Evolutionary conservation across 352 stramenopile species (phyloP).

Genomic region (Globisporangium uncinulatum): DNA sequence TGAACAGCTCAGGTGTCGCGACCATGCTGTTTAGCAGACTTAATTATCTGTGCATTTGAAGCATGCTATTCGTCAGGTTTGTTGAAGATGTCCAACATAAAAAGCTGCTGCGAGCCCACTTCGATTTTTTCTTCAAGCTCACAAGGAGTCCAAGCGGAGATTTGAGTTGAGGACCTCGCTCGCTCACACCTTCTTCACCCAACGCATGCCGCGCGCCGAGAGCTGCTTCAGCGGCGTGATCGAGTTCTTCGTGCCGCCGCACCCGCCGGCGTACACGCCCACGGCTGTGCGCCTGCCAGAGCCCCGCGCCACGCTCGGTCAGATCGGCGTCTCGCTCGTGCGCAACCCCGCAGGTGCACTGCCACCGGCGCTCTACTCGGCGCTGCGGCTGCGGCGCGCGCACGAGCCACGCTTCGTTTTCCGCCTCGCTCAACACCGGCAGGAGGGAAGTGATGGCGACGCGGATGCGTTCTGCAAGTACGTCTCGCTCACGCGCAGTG

Average conservation of each 20-base stretch:
- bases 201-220: conserved; percentile 8
- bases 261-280: conserved; percentile 16
- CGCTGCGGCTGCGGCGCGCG: background rate
- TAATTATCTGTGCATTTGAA: no score
- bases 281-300: conserved; percentile 14
- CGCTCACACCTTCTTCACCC: no score
- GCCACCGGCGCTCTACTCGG: background rate
- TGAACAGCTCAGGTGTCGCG: no score
- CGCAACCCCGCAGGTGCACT: background rate
- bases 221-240: conserved; percentile 21
- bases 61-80: no score
- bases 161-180: no score
- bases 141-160: no score
- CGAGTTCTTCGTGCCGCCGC: conserved; percentile 20
- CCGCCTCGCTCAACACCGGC: conserved; percentile 5
- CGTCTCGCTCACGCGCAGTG: conserved; percentile 12
- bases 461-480: conserved; percentile 11
- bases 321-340: conserved; percentile 18
- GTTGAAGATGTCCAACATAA: no score
- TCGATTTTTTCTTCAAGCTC: no score
- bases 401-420: conserved; percentile 9
- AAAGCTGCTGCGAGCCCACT: no score
- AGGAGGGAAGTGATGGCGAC: background rate
- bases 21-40: no score
- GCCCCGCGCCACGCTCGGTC: conserved; percentile 1